phyloP scores from a whole-genome alignment of 2,329 filamentous ascomycete species.

The Colletotrichum caudatum region DNA sequence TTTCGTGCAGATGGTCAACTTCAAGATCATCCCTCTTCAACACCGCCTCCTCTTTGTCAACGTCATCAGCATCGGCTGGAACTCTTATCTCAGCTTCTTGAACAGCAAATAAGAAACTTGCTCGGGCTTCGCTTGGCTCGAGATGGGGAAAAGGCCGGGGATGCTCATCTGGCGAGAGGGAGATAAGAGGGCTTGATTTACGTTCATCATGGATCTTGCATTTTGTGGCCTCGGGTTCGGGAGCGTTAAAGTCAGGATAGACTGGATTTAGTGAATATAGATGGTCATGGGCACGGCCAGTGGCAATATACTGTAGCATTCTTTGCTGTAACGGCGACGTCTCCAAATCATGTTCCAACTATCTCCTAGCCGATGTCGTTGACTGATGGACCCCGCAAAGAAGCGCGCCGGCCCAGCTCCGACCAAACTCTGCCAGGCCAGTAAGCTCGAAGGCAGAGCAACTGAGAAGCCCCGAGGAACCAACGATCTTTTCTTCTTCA shows the following conservation, averaged over 20 bases:
- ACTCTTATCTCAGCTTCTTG: constrained; percentile 72
- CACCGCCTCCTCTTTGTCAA: constrained; percentile 90
- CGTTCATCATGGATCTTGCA: neutral
- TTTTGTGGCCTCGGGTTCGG: neutral
- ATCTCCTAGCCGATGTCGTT: constrained; percentile 13
- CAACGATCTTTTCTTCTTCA: neutral
- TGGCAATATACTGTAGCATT: constrained; percentile 10
- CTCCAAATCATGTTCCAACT: neutral
- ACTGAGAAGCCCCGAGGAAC: constrained; percentile 6
- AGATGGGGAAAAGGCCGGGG: neutral
- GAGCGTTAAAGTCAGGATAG: constrained; percentile 15
- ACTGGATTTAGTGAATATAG: constrained; percentile 11
- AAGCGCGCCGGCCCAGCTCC: neutral
- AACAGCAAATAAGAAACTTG: constrained; percentile 60
- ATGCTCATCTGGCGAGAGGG: neutral
- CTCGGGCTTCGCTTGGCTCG: neutral
- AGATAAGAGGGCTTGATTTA: neutral
- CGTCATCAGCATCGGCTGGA: constrained; percentile 77
- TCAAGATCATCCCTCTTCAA: constrained; percentile 85
- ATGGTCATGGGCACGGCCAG: constrained; percentile 5
- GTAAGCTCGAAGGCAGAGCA: constrained; percentile 14
- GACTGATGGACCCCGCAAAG: constrained; percentile 44
- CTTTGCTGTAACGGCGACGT: neutral
- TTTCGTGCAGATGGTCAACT: constrained; percentile 85
- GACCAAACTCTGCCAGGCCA: neutral